Conservation (phyloP, 2,329 filamentous ascomycete species). For the Curvularia spicifera region DNA sequence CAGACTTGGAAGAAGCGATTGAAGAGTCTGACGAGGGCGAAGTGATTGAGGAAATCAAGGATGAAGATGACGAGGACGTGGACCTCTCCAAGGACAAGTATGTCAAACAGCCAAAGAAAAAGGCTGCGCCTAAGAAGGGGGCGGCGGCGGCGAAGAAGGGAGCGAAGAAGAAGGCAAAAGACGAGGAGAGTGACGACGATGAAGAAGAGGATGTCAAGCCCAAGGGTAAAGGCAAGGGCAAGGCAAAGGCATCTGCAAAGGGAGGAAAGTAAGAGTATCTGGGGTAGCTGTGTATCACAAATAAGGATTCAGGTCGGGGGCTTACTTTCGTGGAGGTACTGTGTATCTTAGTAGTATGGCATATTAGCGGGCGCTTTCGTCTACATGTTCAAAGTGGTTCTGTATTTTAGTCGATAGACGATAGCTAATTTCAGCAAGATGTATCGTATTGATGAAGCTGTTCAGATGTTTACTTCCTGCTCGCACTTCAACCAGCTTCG, state of each 20-base stretch:
- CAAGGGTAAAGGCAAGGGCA: slow-evolving; percentile 51
- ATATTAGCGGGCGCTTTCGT: neutral
- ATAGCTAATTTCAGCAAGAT: neutral
- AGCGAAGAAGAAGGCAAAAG: slow-evolving; percentile 48
- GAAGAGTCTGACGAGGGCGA: slow-evolving; percentile 81
- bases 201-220: slow-evolving; percentile 57
- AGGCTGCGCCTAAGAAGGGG: slow-evolving; percentile 55
- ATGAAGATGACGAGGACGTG: slow-evolving; percentile 75
- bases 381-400: neutral
- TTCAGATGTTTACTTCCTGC: neutral
- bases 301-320: neutral
- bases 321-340: neutral
- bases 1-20: slow-evolving; percentile 94
- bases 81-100: slow-evolving; percentile 95
- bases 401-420: neutral
- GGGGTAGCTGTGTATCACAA: neutral
- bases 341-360: neutral
- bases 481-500: neutral
- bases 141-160: slow-evolving; percentile 55
- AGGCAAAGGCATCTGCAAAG: slow-evolving; percentile 52
- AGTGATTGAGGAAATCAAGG: slow-evolving; percentile 55
- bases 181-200: slow-evolving; percentile 45
- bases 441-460: too few relatives aligned
- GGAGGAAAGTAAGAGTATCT: slow-evolving; percentile 13
- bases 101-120: slow-evolving; percentile 87